A percentile compares a stretch with the other conserved stretches of the same genome.
phyloP scores from a whole-genome alignment of 2,329 filamentous ascomycete species.

The Hortaea sp. region DNA sequence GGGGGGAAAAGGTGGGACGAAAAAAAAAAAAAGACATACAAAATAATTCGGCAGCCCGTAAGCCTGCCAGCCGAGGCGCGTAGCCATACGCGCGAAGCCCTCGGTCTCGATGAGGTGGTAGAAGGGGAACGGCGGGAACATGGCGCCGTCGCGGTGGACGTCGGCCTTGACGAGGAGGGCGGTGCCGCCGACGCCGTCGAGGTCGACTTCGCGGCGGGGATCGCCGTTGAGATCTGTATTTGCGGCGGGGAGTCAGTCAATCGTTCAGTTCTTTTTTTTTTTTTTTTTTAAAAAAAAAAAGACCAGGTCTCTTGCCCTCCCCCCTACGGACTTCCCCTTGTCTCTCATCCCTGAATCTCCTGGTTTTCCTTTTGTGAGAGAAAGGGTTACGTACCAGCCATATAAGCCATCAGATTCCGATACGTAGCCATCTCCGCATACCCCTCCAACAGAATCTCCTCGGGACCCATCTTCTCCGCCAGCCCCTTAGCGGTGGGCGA shows the following conservation, averaged over 20 bases:
- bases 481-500: constrained; percentile 68
- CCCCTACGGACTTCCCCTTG: no score
- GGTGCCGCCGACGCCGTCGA: constrained; percentile 91
- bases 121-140: constrained; percentile 95
- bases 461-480: constrained; percentile 69
- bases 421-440: constrained; percentile 92
- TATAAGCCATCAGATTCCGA: constrained; percentile 79
- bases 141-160: constrained; percentile 91
- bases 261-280: no score
- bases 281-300: no score
- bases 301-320: no score
- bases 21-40: constrained; percentile 58
- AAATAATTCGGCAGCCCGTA: constrained; percentile 95
- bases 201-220: constrained; percentile 39
- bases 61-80: constrained; percentile 71
- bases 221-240: constrained; percentile 19
- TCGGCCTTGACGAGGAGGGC: constrained; percentile 91
- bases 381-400: constrained; percentile 45
- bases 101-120: constrained; percentile 97
- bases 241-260: no score
- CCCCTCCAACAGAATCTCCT: constrained; percentile 88
- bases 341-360: neutral
- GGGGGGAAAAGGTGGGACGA: no score
- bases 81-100: constrained; percentile 95
- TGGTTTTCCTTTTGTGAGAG: no score